These are phyloP conservation scores for Aspergillus sp. DNA, from an alignment of 2,329 filamentous ascomycete species.

Conservation along the genomic window DNA sequence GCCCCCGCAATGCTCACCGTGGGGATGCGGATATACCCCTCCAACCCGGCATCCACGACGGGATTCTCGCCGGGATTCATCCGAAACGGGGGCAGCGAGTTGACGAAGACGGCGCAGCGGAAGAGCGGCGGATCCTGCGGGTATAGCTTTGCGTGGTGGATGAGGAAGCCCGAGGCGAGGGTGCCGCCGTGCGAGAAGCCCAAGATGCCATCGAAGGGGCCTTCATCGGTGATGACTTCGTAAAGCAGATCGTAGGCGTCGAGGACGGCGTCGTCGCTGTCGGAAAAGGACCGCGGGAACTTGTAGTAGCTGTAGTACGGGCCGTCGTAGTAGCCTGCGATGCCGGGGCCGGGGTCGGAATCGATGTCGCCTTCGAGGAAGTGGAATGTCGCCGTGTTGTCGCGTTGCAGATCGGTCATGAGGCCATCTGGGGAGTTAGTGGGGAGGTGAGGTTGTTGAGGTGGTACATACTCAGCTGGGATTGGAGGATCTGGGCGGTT, in stretches of 20 bases:
- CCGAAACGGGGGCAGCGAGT: slow-evolving; percentile 25
- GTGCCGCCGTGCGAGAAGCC: slow-evolving; percentile 33
- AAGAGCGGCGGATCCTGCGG: slow-evolving; percentile 18
- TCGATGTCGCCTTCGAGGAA: slow-evolving; percentile 27
- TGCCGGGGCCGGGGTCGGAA: slow-evolving; percentile 21
- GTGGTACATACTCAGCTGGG: slow-evolving; percentile 19
- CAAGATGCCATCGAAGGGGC: slow-evolving; percentile 28
- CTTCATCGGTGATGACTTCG: slow-evolving; percentile 22
- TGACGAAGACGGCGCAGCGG: slow-evolving; percentile 30
- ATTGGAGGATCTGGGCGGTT: slow-evolving; percentile 20
- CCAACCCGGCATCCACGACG: slow-evolving; percentile 17
- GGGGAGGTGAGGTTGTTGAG: neutral
- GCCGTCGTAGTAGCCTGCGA: slow-evolving; percentile 24
- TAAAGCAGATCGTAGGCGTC: slow-evolving; percentile 23
- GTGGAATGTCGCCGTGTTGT: slow-evolving; percentile 25
- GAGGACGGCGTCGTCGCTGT: slow-evolving; percentile 14
- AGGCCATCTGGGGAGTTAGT: slow-evolving; percentile 14
- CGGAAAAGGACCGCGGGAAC: slow-evolving; percentile 19
- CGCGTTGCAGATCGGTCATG: slow-evolving; percentile 20
- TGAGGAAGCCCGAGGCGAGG: slow-evolving; percentile 24
- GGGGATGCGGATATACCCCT: slow-evolving; percentile 21
- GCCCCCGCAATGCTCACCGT: slow-evolving; percentile 20
- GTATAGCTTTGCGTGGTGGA: slow-evolving; percentile 21
- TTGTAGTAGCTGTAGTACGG: slow-evolving; percentile 30
- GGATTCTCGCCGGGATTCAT: slow-evolving; percentile 18